These are phyloP conservation scores for Colletotrichum zoysiae DNA, from an alignment of 2,329 filamentous ascomycete species.

Conservation along the genomic window DNA sequence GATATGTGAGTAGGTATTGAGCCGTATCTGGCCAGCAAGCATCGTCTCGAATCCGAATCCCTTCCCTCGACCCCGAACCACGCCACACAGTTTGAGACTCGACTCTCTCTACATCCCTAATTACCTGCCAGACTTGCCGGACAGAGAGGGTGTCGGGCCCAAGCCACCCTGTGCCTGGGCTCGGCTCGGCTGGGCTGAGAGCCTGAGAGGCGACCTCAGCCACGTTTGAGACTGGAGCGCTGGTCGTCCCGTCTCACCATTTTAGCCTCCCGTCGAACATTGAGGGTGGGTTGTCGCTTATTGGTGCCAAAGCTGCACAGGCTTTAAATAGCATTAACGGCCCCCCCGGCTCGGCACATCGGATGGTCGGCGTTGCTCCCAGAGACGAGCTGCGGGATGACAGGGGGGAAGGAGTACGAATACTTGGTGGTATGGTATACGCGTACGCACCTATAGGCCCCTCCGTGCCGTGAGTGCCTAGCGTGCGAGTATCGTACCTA, in stretches of 20 bases:
- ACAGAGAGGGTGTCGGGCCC: not conserved
- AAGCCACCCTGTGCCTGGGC: not conserved
- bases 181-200: too few relatives aligned
- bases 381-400: not conserved
- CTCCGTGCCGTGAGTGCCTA: not conserved
- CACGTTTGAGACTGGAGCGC: constrained; percentile 34
- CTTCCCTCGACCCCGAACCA: not conserved
- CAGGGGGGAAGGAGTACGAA: not conserved
- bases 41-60: not conserved
- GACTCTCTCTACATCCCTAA: too few relatives aligned
- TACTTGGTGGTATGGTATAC: too few relatives aligned
- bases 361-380: constrained; percentile 27
- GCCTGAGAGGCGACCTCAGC: constrained; percentile 16
- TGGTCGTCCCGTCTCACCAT: constrained; percentile 38
- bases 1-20: too few relatives aligned
- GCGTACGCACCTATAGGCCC: not conserved
- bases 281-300: not conserved
- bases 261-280: constrained; percentile 12
- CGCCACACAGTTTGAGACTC: not conserved
- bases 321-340: constrained; percentile 37
- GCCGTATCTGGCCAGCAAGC: not conserved
- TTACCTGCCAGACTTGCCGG: not conserved
- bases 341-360: constrained; percentile 37
- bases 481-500: not conserved
- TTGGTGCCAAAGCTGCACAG: constrained; percentile 18